A percentile compares a stretch with the other conserved stretches of the same genome.
These are phyloP conservation scores for Borovskyia barvae DNA, from an alignment of 208 protist genomes.

Conservation along the genomic window DNA sequence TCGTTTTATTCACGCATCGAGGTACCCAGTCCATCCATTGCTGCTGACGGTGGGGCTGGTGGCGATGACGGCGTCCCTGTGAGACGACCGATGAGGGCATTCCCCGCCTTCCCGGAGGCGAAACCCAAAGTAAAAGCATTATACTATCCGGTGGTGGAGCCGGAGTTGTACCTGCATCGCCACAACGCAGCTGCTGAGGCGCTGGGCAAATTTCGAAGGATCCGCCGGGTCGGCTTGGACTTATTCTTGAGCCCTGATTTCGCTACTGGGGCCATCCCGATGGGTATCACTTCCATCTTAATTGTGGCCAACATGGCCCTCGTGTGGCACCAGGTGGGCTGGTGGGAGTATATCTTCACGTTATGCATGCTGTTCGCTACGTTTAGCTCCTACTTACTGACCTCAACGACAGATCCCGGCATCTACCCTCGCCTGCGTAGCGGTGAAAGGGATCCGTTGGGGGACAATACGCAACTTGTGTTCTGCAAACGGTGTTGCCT, in stretches of 20 bases:
- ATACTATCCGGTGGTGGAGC: slow-evolving; percentile 11
- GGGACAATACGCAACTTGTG: slow-evolving; percentile 35
- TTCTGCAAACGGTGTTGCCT: slow-evolving; percentile 69
- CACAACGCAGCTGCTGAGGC: slow-evolving; percentile 35
- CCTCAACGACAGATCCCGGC: slow-evolving; percentile 67
- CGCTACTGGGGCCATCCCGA: slow-evolving; percentile 29
- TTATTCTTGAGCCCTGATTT: slow-evolving; percentile 44
- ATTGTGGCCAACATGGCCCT: slow-evolving; percentile 50
- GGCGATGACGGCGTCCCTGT: too few relatives aligned
- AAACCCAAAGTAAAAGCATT: slow-evolving; percentile 19
- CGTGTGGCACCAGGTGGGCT: slow-evolving; percentile 41
- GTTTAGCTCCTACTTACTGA: slow-evolving; percentile 46
- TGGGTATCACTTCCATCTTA: slow-evolving; percentile 44
- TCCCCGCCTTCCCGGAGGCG: neutral
- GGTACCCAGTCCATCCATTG: too few relatives aligned
- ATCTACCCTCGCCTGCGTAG: slow-evolving; percentile 69
- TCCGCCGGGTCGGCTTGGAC: slow-evolving; percentile 16
- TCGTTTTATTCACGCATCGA: slow-evolving; percentile 19
- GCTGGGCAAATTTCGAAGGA: slow-evolving; percentile 33
- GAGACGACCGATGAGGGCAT: too few relatives aligned
- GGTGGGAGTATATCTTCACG: slow-evolving; percentile 39
- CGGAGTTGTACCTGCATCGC: slow-evolving; percentile 28
- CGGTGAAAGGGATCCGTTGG: slow-evolving; percentile 60
- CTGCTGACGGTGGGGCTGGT: too few relatives aligned
- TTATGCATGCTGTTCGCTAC: slow-evolving; percentile 34